A percentile compares a stretch with the other conserved stretches of the same genome.
phyloP scores from a whole-genome alignment of 139 green algal species.

The Parachlorella kessleri region DNA sequence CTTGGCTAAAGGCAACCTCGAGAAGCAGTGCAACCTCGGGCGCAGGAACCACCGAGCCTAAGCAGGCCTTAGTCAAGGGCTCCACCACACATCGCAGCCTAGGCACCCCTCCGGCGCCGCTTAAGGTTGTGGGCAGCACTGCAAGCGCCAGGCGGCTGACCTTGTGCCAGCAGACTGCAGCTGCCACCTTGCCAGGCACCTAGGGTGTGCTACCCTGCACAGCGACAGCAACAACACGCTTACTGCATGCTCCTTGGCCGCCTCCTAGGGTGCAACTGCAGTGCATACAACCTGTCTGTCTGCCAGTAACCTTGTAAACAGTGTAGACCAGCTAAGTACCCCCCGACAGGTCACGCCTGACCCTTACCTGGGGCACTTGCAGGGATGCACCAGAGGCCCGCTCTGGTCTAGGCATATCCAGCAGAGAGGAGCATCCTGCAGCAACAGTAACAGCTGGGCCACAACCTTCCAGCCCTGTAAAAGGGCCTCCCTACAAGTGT shows the following conservation, averaged over 20 bases:
- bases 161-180: conserved; percentile 82
- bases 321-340: neutral
- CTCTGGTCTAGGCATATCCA: conserved; percentile 84
- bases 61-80: neutral
- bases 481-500: too few species aligned
- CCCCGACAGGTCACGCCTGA: too few species aligned
- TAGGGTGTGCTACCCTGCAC: conserved; percentile 53
- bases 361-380: conserved; percentile 67
- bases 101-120: neutral
- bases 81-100: neutral
- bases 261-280: neutral
- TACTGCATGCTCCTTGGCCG: neutral
- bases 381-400: conserved; percentile 56
- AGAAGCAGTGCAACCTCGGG: too few species aligned
- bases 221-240: neutral
- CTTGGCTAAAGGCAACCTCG: too few species aligned
- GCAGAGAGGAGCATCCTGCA: conserved; percentile 55
- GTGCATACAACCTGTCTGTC: neutral
- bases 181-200: conserved; percentile 84
- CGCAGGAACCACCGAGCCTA: neutral
- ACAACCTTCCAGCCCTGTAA: too few species aligned
- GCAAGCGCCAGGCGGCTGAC: too few species aligned
- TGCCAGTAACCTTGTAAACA: neutral
- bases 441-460: too few species aligned
- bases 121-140: too few species aligned